phyloP scores from a whole-genome alignment of 805 yeast genomes.

The Maudiozyma saulgeensis region DNA sequence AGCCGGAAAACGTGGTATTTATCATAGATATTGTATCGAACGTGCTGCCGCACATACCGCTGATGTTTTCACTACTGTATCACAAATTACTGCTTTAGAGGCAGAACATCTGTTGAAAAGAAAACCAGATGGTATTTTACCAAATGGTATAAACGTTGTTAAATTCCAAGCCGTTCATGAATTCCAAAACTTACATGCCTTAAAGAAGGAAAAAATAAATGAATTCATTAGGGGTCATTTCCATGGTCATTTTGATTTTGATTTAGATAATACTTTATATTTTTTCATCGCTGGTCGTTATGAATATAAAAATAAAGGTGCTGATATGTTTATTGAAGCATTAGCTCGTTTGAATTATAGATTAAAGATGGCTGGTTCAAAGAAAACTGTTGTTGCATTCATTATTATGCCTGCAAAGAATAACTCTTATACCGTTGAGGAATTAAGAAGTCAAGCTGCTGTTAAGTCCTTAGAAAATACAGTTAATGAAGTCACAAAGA shows the following conservation, averaged over 20 bases:
- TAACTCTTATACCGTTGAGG: conserved; percentile 89
- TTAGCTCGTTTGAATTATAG: conserved; percentile 86
- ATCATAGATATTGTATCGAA: conserved; percentile 93
- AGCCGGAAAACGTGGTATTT: conserved; percentile 95
- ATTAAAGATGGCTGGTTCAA: conserved; percentile 70
- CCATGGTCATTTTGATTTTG: conserved; percentile 93
- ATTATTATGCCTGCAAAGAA: conserved; percentile 97
- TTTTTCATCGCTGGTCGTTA: conserved; percentile 96
- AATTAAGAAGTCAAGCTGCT: conserved; percentile 92
- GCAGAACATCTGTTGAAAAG: conserved; percentile 86
- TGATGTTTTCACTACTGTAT: conserved; percentile 95
- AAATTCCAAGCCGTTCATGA: conserved; percentile 97
- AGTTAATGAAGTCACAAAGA: conserved; percentile 75
- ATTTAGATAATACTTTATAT: conserved; percentile 84
- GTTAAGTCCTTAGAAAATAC: conserved; percentile 83
- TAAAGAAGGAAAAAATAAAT: conserved; percentile 81
- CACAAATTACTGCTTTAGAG: conserved; percentile 93
- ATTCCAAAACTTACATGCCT: conserved; percentile 91
- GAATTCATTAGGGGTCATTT: conserved; percentile 95
- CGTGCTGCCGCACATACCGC: conserved; percentile 95
- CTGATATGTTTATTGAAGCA: conserved; percentile 87
- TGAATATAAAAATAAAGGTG: conserved; percentile 94
- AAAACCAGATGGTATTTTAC: conserved; percentile 96
- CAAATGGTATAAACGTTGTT: conserved; percentile 91
- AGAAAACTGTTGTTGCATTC: conserved; percentile 90